Base-by-base conservation (phyloP, 345 rosid species). In the Eucalyptus pumila region DNA sequence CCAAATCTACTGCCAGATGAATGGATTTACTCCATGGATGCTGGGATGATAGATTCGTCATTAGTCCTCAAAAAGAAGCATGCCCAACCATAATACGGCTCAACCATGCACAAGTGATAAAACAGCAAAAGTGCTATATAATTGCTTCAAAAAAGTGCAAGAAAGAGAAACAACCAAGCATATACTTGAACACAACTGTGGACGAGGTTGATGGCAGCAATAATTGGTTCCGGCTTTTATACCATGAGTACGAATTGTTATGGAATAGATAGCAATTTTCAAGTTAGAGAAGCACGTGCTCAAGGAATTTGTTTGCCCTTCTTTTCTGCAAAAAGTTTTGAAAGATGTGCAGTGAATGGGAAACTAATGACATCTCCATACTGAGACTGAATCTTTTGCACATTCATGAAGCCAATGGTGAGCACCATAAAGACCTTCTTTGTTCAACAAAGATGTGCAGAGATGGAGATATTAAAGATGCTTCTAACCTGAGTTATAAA, bases 21-120 rank as follows among this genome's bases (percentile, higher is more conserved):
- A 98, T 83, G 88, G 97, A 95, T 89, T 89, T 85, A 91, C 95
- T 95, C 99, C 97, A 98, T 44, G 98, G 99, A 93, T 98, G 99
- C 99, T 98, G 95, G 91, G 93, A 42, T 44, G 90, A 86, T 34
- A 86, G 89, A 88, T 88, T 87, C 62, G 3, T 54, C 54, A 47
- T 86, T 86, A 86, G 87, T 48, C 40, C 52, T 32, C 87, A 86
- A 48, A 40, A 50, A 50, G 58, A 86, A 86, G 87, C 58, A 72
- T 37, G 45, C 83, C 83, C 45, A 72, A 72, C 83, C 45, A 37
- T 6, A 72, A 37, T 72, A 37, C 0, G 27, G 45, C 83, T 72
- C 83, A 72, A 72, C 45, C 1, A 72, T n/a, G 44, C 58, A 86
- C 44, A n/a, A 47, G 87, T 19, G 62, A 50, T 48, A 54, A 11